Evolutionary conservation across 2,329 filamentous ascomycete genomes (phyloP), one percentile per base, ranked within the genome.

Genomic region (Colletotrichum cordylinicola): DNA sequence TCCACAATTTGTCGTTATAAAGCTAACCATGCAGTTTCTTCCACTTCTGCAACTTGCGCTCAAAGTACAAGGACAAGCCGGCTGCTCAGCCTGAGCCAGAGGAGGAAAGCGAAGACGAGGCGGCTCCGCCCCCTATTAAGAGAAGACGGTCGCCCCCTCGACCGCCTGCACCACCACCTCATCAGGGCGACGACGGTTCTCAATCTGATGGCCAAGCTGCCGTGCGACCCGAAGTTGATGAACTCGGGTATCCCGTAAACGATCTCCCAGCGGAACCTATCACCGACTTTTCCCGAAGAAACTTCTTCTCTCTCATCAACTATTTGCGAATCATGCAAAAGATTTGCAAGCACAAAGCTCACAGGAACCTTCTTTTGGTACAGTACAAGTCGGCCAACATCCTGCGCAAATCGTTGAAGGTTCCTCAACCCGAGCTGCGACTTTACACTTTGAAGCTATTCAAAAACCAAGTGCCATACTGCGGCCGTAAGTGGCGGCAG

Each of bases 391-490:
- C 94, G 64, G 96, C 94, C 73, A 95, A 95, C 75, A 98, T 98
- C 80, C 91, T 99, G 31, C 94, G 96, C 80, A 98, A 98, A 84
- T 93, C 94, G 8, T 91, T 99, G 18, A 96, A 97, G 79, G 94
- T 98, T 27, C 96, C 96, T 0, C 95, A 99, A 81, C 93, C 93
- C 3, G 91, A 95, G 81, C 89, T 99, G 55, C 93, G 97, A 8
- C 92, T 98, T 58, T 98, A 98, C 87, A 98, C 97, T 0, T 91
- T 99, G 79, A 99, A 99, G 86, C 90, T 99, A 0, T 98, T 98
- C 92, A 99, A 99, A 85, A 97, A 96, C 76, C 97, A 99, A 85
- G 97, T 99, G 6, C 97, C 97, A 1, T 99, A 98, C 88, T 98
- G 96, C 84, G 96, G 97, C 27, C 93, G 97, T 58, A 99, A 99